These are phyloP conservation scores for Umbelopsis vinacea DNA, from an alignment of 192 early-diverging fungal species.

Conservation along the genomic window DNA sequence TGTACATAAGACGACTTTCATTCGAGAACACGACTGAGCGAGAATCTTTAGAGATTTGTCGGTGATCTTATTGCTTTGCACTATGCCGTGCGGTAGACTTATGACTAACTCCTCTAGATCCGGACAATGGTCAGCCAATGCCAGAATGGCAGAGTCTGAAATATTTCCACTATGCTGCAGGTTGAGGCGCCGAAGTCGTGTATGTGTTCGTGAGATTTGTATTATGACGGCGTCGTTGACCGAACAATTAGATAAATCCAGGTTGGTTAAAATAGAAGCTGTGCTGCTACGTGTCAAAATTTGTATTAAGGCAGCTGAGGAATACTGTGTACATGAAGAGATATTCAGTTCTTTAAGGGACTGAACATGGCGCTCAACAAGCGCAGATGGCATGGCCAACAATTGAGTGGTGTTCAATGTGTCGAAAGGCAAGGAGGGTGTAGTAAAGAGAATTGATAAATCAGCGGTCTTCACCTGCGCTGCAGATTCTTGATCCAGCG, in stretches of 20 bases:
- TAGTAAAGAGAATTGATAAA: background rate
- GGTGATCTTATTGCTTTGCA: conserved; percentile 27
- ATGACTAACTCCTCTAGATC: conserved; percentile 7
- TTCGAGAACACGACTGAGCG: conserved; percentile 3
- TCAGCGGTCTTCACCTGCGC: background rate
- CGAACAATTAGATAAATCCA: conserved; percentile 23
- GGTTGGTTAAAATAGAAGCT: background rate
- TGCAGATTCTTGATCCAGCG: background rate
- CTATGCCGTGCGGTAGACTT: conserved; percentile 13
- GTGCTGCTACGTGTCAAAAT: background rate
- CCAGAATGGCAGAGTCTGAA: background rate
- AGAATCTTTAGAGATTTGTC: conserved; percentile 2
- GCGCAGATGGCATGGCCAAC: background rate
- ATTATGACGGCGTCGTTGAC: conserved; percentile 21
- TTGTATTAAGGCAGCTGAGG: background rate
- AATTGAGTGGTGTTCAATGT: background rate
- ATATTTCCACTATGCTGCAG: conserved; percentile 23
- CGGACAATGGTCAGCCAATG: conserved; percentile 11
- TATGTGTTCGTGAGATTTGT: background rate
- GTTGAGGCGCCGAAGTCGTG: conserved; percentile 6
- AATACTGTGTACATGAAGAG: conserved; percentile 14
- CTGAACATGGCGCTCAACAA: background rate
- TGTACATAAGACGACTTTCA: background rate
- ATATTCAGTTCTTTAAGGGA: background rate
- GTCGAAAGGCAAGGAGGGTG: background rate